Base-by-base conservation (phyloP, 2,329 filamentous ascomycete species). In the Alternaria sp. region DNA sequence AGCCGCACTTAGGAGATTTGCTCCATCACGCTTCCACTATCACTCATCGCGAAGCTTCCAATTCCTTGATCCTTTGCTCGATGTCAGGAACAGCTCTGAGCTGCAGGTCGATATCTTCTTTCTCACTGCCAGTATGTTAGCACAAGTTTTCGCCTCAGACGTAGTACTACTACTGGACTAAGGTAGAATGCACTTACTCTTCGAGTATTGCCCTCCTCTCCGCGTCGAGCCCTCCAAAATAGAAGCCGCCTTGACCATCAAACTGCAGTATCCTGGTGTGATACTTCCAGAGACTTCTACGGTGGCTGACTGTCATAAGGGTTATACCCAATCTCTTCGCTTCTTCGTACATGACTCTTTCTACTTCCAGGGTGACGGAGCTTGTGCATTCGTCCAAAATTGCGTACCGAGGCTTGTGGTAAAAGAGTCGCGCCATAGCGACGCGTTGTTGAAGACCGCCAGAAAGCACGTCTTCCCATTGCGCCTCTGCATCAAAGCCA, bases 361-460 rank as follows among this genome's bases (percentile, higher is more conserved):
- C 95, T 62, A 94, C 93, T 69, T 98, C 94, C 28, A 97, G 85
- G 16, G 96, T 97, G n/a, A 99, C 93, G 53, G 89, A 93, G 57
- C 90, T 94, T 7, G 95, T 99, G 80, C 95, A 99, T 81, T 99
- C 95, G 77, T 99, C 95, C 38, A 99, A 84, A 68, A 99, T 99
- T 11, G 95, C 95, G 78, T 97, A 98, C 70, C 91, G 90, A 0
- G 94, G 94, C 9, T 88, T 86, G 80, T 98, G 94, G 80, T 98
- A 98, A 80, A 97, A 97, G 18, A 97, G 86, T 0, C 95, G 86
- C 0, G 95, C 95, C 92, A 98, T 98, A 61, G 95, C 95, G 22
- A 99, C 92, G 53, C 95, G 91, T 82, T 99, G 95, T 81, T 99
- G 95, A 20, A 97, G 84, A 7, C 95, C 95, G 12, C 92, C 93